Base-by-base conservation (phyloP, 2,329 filamentous ascomycete species). In the Neonectria coccinea region DNA sequence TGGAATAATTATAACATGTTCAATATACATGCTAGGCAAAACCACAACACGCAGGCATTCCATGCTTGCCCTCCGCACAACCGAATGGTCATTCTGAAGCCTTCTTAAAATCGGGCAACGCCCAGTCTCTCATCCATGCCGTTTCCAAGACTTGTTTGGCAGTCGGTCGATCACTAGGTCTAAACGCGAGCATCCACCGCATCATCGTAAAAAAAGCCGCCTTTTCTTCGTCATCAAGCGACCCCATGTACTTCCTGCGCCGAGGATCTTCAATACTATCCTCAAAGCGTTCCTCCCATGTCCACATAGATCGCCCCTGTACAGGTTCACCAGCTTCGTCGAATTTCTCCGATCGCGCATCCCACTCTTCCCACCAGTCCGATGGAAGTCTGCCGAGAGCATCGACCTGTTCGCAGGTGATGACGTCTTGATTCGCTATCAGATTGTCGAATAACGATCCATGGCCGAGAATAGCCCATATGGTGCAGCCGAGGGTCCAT, bases 401-500 rank as follows among this genome's bases (percentile, higher is more conserved):
- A 42, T 72, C 58, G 9, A 73, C 61, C n/a, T 69, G 64, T n/a
- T 71, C 58, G 4, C 58, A 47, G 5, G 62, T 64, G 16, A 64
- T 55, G 8, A 67, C 62, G 39, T 71, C 64, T 29, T 57, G 58
- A 1, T 48, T n/a, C 1, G 33, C 12, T 2, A 68, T 11, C 9
- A 56, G 45, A 2, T 44, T 59, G 18, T 68, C 65, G 10, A 71
- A 56, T 16, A 70, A 55, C 1, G 62, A 52, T 18, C 55, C 59
- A 25, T 63, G 62, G 5, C 67, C 76, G 9, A 82, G 64, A 20
- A 81, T 74, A 14, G 62, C 59, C 75, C 75, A 82, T 47, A 81
- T 78, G 0, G 74, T 60, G 58, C 73, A 78, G 0, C 71, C 77
- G 11, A 82, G 76, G 8, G 73, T 78, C 80, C 79, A 82, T n/a